Evolutionary conservation across 2,329 filamentous ascomycete species (phyloP), one percentile per base, ranked within the genome.

Genomic region (Sclerotinia minor): DNA sequence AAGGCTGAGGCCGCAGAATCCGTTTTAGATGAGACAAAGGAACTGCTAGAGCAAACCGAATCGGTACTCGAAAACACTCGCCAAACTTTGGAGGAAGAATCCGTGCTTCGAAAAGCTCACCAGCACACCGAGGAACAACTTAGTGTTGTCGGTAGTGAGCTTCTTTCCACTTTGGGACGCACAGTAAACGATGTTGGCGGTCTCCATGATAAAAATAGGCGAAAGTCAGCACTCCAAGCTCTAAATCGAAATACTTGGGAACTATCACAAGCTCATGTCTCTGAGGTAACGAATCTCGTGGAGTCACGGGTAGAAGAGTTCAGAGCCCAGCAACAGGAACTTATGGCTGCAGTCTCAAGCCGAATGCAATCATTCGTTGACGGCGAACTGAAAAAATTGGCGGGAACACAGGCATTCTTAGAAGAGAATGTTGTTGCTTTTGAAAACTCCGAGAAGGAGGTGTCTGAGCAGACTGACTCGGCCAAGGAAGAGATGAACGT

Each of bases 401-500:
- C 87, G 17, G 80, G 85, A 0, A 92, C 91, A 1, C 90, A 92
- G 72, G 79, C 83, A 0, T 87, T 94, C 72, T 80, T 97, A 2
- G 83, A 90, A 65, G 83, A 88, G 57, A 91, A 94, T 74, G 83
- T 90, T 11, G 80, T 83, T 9, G 83, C 84, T 0, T 92, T 97
- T 73, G 83, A 87, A 50, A 81, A 84, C 24, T 91, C 90, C 0
- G 88, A 89, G 77, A 81, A 83, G 63, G 86, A 90, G 72, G 84
- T 96, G 21, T 84, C 90, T 35, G 82, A 85, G 53, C 88, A 91
- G 74, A 90, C 88, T 67, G 82, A 84, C 32, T 82, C 84, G 70
- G 90, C 92, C 3, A 92, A 90, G 74, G 88, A 94, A 59, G 90
- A 94, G 67, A 93, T 97, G 91, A 94, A 97, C 74, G 83, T 86